Percentiles rank a stretch among this genome's conserved stretches.
Evolutionary conservation across 1,284 basidiomycete species (phyloP).

Genomic region (Marasmius tenuissimus): DNA sequence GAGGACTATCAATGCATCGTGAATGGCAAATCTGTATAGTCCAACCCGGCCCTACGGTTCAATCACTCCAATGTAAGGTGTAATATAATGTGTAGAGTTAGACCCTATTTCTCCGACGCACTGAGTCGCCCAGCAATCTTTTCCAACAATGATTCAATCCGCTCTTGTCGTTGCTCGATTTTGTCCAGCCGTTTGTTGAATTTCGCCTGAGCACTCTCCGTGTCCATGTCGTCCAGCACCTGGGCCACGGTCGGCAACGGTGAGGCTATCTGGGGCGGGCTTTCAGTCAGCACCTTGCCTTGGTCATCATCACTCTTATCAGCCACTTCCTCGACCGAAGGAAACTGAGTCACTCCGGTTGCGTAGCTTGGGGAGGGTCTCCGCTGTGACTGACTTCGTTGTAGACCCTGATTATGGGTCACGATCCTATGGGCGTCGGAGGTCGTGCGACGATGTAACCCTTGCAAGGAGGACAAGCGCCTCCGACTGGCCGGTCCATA

Average conservation of each 20-base stretch:
- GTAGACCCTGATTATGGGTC: not conserved
- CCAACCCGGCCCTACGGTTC: not conserved
- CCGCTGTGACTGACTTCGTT: constrained; percentile 1
- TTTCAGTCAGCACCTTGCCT: constrained; percentile 13
- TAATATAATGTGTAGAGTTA: not conserved
- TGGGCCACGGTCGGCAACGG: constrained; percentile 13
- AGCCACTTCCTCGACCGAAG: constrained; percentile 6
- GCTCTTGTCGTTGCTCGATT: constrained; percentile 13
- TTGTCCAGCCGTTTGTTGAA: constrained; percentile 4
- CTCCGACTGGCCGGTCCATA: constrained; percentile 62
- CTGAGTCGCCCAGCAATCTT: constrained; percentile 14
- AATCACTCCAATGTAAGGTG: not conserved
- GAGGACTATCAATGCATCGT: not conserved
- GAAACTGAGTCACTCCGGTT: not conserved
- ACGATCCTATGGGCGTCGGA: not conserved
- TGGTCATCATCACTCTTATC: constrained; percentile 6
- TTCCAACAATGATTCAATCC: constrained; percentile 14
- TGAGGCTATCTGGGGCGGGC: constrained; percentile 11
- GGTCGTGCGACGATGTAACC: constrained; percentile 1
- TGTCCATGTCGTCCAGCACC: constrained; percentile 10
- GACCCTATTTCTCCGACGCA: not conserved
- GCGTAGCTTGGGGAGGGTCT: not conserved
- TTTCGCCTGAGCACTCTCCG: constrained; percentile 2
- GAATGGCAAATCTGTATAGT: not conserved
- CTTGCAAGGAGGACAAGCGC: constrained; percentile 49